Evolutionary conservation across 1,284 basidiomycete genomes (phyloP).

Genomic region (Earliella scabrosa): DNA sequence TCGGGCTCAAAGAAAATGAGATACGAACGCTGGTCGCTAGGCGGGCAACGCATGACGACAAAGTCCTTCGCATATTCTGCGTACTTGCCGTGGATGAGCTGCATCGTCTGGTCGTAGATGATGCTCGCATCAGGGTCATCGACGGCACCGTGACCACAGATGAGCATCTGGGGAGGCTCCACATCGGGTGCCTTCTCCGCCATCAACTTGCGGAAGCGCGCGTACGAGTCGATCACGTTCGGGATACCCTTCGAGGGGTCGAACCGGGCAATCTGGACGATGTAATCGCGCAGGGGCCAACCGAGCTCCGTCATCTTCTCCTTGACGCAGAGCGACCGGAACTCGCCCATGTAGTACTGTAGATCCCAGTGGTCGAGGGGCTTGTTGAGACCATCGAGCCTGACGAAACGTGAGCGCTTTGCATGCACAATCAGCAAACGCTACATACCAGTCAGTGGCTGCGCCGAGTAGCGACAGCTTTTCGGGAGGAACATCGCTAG

Average conservation of each 20-base stretch:
- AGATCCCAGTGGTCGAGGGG: constrained; percentile 75
- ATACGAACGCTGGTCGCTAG: constrained; percentile 76
- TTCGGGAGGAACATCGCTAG: constrained; percentile 75
- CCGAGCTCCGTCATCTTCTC: constrained; percentile 75
- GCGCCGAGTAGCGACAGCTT: constrained; percentile 76
- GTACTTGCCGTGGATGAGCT: constrained; percentile 61
- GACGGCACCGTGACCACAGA: constrained; percentile 88
- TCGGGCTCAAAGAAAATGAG: background rate
- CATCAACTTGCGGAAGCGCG: constrained; percentile 72
- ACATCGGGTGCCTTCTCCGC: constrained; percentile 50
- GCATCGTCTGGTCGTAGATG: constrained; percentile 80
- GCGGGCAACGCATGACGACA: constrained; percentile 78
- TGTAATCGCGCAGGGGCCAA: constrained; percentile 82
- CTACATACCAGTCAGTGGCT: constrained; percentile 75
- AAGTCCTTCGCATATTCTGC: constrained; percentile 67
- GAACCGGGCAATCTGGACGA: constrained; percentile 87
- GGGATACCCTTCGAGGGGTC: constrained; percentile 76
- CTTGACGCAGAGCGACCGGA: constrained; percentile 72
- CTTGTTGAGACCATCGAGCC: constrained; percentile 91
- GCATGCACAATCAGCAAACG: background rate
- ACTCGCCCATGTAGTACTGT: constrained; percentile 83
- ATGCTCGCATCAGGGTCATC: constrained; percentile 86
- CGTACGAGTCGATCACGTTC: constrained; percentile 82
- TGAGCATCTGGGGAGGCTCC: constrained; percentile 77
- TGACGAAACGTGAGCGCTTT: constrained; percentile 36